Evolutionary conservation across 176 grass and related monocot genomes (phyloP).

Genomic region (Leersia perrieri): DNA sequence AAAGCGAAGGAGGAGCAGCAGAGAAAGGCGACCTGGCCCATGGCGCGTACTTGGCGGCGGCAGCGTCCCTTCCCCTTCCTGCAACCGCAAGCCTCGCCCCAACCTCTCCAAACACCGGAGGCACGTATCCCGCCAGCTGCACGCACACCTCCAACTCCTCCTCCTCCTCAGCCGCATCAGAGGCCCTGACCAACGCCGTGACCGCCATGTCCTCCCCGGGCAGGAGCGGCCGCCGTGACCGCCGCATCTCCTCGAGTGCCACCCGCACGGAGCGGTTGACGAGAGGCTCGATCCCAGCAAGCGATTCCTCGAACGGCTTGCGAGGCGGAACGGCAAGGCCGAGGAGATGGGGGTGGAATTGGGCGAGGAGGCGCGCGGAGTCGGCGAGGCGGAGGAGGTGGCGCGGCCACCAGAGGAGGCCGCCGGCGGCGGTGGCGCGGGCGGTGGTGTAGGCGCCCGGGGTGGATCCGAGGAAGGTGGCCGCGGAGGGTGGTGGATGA

Average conservation of each 20-base stretch:
- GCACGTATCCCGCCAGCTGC: conserved; percentile 55
- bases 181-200: conserved; percentile 53
- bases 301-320: neutral
- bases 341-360: conserved; percentile 49
- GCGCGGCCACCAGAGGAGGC: conserved; percentile 73
- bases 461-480: conserved; percentile 64
- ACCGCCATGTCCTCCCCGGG: conserved; percentile 39
- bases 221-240: neutral
- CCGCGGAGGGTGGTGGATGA: conserved; percentile 44
- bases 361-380: conserved; percentile 49
- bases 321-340: conserved; percentile 2
- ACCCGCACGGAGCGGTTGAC: conserved; percentile 48
- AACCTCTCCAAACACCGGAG: conserved; percentile 46
- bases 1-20: neutral
- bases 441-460: conserved; percentile 82
- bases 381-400: conserved; percentile 69
- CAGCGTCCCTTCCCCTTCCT: conserved; percentile 52
- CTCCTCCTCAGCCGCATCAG: neutral
- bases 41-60: conserved; percentile 65
- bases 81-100: conserved; percentile 63
- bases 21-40: conserved; percentile 51
- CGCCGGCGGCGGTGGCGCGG: conserved; percentile 38
- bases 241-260: conserved; percentile 40
- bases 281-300: neutral
- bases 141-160: conserved; percentile 51